Base-by-base conservation (phyloP, 768 basidiomycete species). In the Termitomyces heimii region DNA sequence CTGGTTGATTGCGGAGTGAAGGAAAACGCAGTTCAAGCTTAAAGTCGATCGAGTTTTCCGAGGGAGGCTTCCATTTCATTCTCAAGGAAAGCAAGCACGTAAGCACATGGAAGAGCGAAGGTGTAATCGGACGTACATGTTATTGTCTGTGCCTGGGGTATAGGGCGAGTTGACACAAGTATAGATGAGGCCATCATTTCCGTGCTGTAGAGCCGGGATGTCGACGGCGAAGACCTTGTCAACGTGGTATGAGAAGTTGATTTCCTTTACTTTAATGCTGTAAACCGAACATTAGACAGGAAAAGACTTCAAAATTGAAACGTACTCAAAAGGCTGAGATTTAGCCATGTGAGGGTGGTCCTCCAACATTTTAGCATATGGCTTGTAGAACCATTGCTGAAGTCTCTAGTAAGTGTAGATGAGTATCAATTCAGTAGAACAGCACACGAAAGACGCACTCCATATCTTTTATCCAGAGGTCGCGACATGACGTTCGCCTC, bases 51-150 rank as follows among this genome's bases (percentile, higher is more conserved):
- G 94, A 95, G 69, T 99, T 99, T 68, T 98, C 96, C 2, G 89
- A 91, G 0, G 97, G 94, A 1, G 95, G 94, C 71, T 99, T 99
- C 97, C 97, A 99, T 72, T 99, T 99, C 66, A 99, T 71, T 61
- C 96, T 98, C 62, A 28, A n/a, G 60, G 28, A 26, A n/a, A 22
- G 43, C 34, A 18, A 47, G 61, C 24, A 32, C 55, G n/a, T 37
- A 40, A 52, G 63, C 39, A 31, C 49, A 43, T 34, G 31, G 26
- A 46, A 35, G 51, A 24, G 20, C 4, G 48, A 57, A 24, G 35
- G 42, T 32, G 40, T 5, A 29, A 24, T 37, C 16, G 26, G 12
- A 72, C 85, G 64, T 59, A 97, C 96, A 98, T 93, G 60, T 91
- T 90, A 4, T 72, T 68, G 67, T 99, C 97, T 12, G 97, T 98